A percentile compares a stretch with the other conserved stretches of the same genome.
These are phyloP conservation scores for Acacia crassicarpa DNA, from an alignment of 306 rosid genomes.

Conservation along the genomic window DNA sequence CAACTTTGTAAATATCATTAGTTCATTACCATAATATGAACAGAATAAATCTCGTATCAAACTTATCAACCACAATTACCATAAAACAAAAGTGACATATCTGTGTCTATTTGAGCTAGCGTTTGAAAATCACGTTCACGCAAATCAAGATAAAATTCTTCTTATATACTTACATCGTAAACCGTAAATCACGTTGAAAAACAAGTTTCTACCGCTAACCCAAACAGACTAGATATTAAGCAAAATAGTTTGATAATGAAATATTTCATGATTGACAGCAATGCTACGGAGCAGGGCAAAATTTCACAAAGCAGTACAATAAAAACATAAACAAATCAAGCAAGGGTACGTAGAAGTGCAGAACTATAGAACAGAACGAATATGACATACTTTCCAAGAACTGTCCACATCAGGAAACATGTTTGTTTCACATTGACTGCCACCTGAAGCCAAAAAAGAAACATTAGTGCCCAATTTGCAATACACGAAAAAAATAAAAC, in stretches of 20 bases:
- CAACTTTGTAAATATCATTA: slow-evolving; percentile 11
- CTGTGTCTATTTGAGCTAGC: too few relatives aligned
- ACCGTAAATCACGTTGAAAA: too few relatives aligned
- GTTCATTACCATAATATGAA: background rate
- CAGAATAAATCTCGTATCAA: background rate
- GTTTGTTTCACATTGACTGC: slow-evolving; percentile 59
- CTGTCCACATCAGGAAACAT: slow-evolving; percentile 85
- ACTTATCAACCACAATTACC: slow-evolving; percentile 5
- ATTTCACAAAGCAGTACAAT: background rate
- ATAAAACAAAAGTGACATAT: background rate
- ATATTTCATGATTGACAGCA: slow-evolving; percentile 8
- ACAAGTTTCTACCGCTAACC: too few relatives aligned
- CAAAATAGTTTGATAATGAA: background rate
- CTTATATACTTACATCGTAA: too few relatives aligned
- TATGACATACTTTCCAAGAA: slow-evolving; percentile 82
- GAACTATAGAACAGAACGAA: slow-evolving; percentile 25
- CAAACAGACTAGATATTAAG: too few relatives aligned
- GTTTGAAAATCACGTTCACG: too few relatives aligned
- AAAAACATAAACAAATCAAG: slow-evolving; percentile 7
- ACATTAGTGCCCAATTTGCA: slow-evolving; percentile 11
- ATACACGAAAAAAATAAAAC: background rate
- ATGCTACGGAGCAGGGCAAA: background rate
- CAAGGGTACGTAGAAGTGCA: slow-evolving; percentile 4
- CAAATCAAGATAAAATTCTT: too few relatives aligned
- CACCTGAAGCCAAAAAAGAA: slow-evolving; percentile 56